Evolutionary conservation across 164 flowering plant genomes (phyloP).

Genomic region (Platanus orientalis): DNA sequence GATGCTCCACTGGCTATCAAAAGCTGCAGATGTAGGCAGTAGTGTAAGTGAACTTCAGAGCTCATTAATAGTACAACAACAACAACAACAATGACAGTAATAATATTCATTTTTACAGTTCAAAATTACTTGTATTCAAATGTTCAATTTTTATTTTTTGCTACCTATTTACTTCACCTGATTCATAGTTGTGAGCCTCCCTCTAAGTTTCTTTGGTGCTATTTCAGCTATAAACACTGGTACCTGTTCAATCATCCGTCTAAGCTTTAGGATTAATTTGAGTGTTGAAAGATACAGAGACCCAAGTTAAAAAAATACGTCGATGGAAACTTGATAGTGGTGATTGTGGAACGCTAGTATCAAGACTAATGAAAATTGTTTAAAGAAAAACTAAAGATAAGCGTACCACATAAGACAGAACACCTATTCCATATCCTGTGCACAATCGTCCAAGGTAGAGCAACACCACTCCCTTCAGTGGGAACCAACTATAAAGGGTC

Average conservation of each 20-base stretch:
- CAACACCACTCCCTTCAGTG: conserved; percentile 45
- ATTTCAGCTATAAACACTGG: conserved; percentile 89
- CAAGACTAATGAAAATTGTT: no score
- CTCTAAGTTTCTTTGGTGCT: conserved; percentile 77
- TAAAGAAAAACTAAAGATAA: background rate
- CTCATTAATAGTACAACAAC: no score
- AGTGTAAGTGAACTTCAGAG: background rate
- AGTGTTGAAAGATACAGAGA: no score
- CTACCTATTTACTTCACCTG: conserved; percentile 44
- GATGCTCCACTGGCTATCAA: conserved; percentile 66
- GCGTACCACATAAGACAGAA: conserved; percentile 76
- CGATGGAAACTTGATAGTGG: no score
- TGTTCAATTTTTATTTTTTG: background rate
- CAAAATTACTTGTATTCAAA: background rate
- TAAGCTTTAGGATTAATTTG: no score
- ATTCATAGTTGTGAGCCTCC: conserved; percentile 63
- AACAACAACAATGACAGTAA: background rate
- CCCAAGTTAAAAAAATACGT: no score
- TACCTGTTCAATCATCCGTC: conserved; percentile 41
- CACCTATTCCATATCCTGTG: conserved; percentile 90
- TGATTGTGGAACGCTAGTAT: no score
- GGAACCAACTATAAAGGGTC: background rate
- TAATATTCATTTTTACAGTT: no score
- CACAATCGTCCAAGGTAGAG: conserved; percentile 75
- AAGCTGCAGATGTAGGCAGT: conserved; percentile 38